These are phyloP conservation scores for Bipolaris zeicola DNA, from an alignment of 2,329 filamentous ascomycete genomes.

Conservation along the genomic window DNA sequence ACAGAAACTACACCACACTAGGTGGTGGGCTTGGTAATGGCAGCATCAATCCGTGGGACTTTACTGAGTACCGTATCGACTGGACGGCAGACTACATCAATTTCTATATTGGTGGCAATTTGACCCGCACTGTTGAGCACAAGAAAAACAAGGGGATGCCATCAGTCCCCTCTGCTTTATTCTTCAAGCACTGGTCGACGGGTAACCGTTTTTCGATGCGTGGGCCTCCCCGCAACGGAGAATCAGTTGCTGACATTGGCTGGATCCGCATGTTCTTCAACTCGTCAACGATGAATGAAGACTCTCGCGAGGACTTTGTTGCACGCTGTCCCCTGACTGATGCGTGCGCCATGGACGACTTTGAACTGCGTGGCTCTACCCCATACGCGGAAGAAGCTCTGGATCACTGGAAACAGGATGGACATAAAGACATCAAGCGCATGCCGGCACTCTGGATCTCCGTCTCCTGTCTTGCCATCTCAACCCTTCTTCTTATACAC, in stretches of 20 bases:
- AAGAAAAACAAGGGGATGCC: constrained; percentile 46
- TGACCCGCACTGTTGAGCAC: constrained; percentile 42
- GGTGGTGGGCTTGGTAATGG: constrained; percentile 36
- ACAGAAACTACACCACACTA: constrained; percentile 49
- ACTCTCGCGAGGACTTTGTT: constrained; percentile 11
- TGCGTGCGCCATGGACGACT: constrained; percentile 47
- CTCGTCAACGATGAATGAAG: constrained; percentile 48
- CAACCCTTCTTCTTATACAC: constrained; percentile 38
- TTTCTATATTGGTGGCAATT: constrained; percentile 51
- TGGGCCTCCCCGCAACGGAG: constrained; percentile 49
- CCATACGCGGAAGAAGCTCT: constrained; percentile 29
- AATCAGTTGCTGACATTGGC: constrained; percentile 51
- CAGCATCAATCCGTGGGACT: constrained; percentile 51
- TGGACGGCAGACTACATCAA: constrained; percentile 53
- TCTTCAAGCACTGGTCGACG: constrained; percentile 57
- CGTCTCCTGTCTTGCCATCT: constrained; percentile 36
- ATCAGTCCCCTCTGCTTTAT: constrained; percentile 50
- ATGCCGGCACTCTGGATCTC: constrained; percentile 44
- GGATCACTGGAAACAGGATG: constrained; percentile 39
- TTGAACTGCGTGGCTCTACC: constrained; percentile 42
- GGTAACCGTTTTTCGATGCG: constrained; percentile 54
- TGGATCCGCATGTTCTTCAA: constrained; percentile 60
- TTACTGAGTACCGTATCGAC: constrained; percentile 55
- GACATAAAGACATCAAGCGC: constrained; percentile 27
- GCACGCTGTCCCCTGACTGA: constrained; percentile 9